Conservation (phyloP, 495 filamentous ascomycete genomes). For the Lasiosphaeriaceae sp. region DNA sequence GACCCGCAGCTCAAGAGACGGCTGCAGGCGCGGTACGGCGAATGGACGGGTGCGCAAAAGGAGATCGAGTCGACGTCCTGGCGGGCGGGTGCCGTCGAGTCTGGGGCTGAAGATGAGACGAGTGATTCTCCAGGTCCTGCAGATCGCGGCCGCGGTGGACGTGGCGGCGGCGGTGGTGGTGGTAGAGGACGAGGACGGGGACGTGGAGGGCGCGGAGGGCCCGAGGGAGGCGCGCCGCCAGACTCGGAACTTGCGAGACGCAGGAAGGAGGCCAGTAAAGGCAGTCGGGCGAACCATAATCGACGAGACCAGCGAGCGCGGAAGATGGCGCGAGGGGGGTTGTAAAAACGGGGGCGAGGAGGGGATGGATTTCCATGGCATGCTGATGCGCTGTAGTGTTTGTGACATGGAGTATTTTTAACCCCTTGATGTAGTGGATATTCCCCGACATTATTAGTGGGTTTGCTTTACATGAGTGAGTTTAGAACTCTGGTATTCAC, state of each 20-base stretch:
- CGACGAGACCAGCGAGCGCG: constrained; percentile 68
- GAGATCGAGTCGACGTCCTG: constrained; percentile 62
- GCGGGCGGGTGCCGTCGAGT: constrained; percentile 42
- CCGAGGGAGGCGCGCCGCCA: constrained; percentile 51
- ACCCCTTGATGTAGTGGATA: no score
- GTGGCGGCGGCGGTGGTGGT: constrained; percentile 36
- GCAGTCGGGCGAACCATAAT: constrained; percentile 59
- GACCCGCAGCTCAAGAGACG: constrained; percentile 61
- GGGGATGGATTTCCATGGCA: no score
- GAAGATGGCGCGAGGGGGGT: constrained; percentile 70
- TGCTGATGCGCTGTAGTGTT: no score
- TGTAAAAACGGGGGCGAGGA: no score
- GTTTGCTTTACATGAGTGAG: no score
- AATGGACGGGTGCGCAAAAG: constrained; percentile 56
- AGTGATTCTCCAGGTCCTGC: constrained; percentile 21
- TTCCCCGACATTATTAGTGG: no score
- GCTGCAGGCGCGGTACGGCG: constrained; percentile 63
- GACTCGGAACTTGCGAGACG: constrained; percentile 49
- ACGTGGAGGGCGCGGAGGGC: constrained; percentile 38
- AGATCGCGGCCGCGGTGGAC: constrained; percentile 24
- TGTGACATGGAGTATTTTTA: no score
- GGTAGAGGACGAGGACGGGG: constrained; percentile 37
- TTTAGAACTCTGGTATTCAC: no score
- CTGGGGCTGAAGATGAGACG: constrained; percentile 38
- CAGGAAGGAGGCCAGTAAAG: constrained; percentile 64